A percentile compares a stretch with the other conserved stretches of the same genome.
These are phyloP conservation scores for Coccinonectria pachysandricola DNA, from an alignment of 2,329 filamentous ascomycete species.

Conservation along the genomic window DNA sequence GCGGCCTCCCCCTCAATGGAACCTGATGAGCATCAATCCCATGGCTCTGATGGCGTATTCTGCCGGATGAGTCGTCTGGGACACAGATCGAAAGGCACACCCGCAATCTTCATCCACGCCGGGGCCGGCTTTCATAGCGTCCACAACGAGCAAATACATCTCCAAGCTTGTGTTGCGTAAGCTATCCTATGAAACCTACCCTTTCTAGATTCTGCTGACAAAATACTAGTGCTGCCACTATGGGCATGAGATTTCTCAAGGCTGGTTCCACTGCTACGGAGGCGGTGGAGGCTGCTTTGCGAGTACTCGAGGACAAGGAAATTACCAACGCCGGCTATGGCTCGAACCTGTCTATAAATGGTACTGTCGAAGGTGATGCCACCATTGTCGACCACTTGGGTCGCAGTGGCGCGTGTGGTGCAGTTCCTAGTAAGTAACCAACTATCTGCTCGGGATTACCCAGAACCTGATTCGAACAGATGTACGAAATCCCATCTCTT, in stretches of 20 bases:
- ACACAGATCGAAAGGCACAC: slow-evolving; percentile 30
- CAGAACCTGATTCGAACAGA: slow-evolving; percentile 47
- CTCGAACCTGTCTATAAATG: slow-evolving; percentile 86
- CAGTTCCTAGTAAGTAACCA: slow-evolving; percentile 64
- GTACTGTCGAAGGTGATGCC: slow-evolving; percentile 88
- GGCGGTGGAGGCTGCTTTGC: slow-evolving; percentile 82
- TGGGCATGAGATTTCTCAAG: slow-evolving; percentile 72
- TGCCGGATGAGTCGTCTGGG: slow-evolving; percentile 29
- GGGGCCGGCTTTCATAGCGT: slow-evolving; percentile 89
- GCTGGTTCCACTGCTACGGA: slow-evolving; percentile 73
- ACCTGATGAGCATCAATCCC: slow-evolving; percentile 36
- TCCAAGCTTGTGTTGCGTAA: slow-evolving; percentile 81
- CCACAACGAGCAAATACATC: slow-evolving; percentile 74
- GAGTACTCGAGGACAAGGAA: slow-evolving; percentile 80
- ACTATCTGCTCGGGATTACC: neutral
- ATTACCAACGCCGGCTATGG: slow-evolving; percentile 96
- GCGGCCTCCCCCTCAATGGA: no score
- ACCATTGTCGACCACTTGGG: slow-evolving; percentile 86
- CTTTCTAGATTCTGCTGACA: slow-evolving; percentile 3
- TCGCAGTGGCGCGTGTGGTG: slow-evolving; percentile 85
- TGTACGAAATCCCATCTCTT: slow-evolving; percentile 82
- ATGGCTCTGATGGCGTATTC: slow-evolving; percentile 31
- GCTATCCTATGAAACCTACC: slow-evolving; percentile 21
- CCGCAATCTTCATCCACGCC: slow-evolving; percentile 89
- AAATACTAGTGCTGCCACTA: slow-evolving; percentile 60